phyloP scores from a whole-genome alignment of 352 stramenopile genomes.

The Phytophthora idaei region DNA sequence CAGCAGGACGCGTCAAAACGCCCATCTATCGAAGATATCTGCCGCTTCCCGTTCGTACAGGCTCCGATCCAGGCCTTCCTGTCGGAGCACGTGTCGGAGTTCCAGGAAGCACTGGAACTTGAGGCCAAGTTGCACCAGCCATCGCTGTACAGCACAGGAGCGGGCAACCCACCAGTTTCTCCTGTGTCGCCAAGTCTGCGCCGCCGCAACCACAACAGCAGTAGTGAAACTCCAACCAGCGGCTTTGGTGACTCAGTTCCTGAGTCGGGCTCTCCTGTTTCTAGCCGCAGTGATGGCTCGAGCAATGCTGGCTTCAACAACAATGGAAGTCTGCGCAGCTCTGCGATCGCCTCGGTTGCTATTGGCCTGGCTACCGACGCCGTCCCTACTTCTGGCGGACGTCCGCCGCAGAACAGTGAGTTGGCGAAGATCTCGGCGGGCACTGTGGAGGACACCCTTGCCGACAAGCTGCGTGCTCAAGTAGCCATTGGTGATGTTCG shows the following conservation, averaged over 20 bases:
- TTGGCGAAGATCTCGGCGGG: conserved; percentile 47
- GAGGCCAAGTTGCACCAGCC: conserved; percentile 89
- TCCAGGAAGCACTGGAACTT: conserved; percentile 85
- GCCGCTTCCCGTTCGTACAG: conserved; percentile 87
- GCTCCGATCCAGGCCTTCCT: conserved; percentile 85
- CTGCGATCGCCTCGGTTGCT: conserved; percentile 56
- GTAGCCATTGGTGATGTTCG: conserved; percentile 66
- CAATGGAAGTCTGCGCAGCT: conserved; percentile 54
- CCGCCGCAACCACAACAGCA: conserved; percentile 58
- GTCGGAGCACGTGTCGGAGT: conserved; percentile 85
- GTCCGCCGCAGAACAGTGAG: conserved; percentile 44
- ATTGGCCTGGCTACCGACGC: conserved; percentile 58
- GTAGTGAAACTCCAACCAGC: conserved; percentile 39
- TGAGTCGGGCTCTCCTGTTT: conserved; percentile 49
- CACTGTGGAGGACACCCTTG: conserved; percentile 64
- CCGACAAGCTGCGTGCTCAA: conserved; percentile 63
- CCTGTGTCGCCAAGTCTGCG: conserved; percentile 48
- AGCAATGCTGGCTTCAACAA: conserved; percentile 52
- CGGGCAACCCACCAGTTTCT: conserved; percentile 38
- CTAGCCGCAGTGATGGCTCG: conserved; percentile 43
- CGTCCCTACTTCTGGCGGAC: conserved; percentile 31
- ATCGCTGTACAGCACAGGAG: conserved; percentile 59
- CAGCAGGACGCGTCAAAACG: conserved; percentile 87
- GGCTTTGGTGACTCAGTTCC: conserved; percentile 36
- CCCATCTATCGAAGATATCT: conserved; percentile 90